Conservation (phyloP, 2,329 filamentous ascomycete genomes). For the Sclerotiophoma versabilis region DNA sequence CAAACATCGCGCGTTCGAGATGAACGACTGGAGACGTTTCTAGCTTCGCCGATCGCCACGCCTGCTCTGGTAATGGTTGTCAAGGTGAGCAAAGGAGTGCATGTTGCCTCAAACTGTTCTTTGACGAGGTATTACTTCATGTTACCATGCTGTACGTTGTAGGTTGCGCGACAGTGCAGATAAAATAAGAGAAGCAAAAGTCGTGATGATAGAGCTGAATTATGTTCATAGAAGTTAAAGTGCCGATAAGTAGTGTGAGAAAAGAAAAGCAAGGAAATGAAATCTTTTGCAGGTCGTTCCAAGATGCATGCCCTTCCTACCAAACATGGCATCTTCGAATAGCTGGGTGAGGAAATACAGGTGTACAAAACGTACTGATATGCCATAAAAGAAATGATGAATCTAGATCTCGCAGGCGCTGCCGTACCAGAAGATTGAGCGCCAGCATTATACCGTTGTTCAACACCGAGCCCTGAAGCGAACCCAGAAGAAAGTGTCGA, state of each 20-base stretch:
- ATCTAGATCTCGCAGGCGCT: constrained; percentile 39
- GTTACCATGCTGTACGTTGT: background rate
- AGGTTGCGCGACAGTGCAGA: background rate
- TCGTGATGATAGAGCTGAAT: constrained; percentile 27
- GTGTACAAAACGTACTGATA: constrained; percentile 36
- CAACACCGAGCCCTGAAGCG: constrained; percentile 38
- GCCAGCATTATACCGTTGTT: constrained; percentile 39
- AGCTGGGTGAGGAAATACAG: constrained; percentile 33
- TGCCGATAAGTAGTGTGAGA: constrained; percentile 5
- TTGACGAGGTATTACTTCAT: background rate
- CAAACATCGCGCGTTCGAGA: background rate
- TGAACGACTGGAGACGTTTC: background rate
- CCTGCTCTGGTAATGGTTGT: background rate
- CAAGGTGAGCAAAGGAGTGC: background rate
- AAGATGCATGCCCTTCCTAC: constrained; percentile 26
- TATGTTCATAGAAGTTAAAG: constrained; percentile 45
- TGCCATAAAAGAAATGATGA: constrained; percentile 37
- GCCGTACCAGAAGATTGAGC: constrained; percentile 12
- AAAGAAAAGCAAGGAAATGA: constrained; percentile 20
- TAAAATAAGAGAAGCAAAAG: background rate
- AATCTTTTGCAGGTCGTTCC: constrained; percentile 33
- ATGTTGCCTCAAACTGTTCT: background rate
- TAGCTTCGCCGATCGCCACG: constrained; percentile 2
- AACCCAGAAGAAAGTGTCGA: constrained; percentile 37
- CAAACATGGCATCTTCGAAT: constrained; percentile 28